phyloP scores from a whole-genome alignment of 2,329 filamentous ascomycete genomes.

The Tolypocladium amazonense region DNA sequence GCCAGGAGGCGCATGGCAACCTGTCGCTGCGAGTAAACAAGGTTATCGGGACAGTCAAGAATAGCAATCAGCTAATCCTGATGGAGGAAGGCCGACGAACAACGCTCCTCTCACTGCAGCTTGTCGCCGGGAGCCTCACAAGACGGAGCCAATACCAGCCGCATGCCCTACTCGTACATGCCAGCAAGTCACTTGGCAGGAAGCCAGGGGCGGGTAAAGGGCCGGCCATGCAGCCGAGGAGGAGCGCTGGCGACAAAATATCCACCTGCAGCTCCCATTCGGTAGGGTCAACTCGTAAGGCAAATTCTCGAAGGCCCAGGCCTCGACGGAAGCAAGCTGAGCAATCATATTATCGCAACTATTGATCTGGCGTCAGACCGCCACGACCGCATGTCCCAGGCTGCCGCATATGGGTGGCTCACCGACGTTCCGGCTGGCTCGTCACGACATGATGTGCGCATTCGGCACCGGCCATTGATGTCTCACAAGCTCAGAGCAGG shows the following conservation, averaged over 20 bases:
- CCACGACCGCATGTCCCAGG: not conserved
- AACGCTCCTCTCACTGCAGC: not conserved
- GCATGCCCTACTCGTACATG: not conserved
- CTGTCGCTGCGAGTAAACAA: not conserved
- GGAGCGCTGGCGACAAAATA: not conserved
- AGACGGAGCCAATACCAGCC: not conserved
- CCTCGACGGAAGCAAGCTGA: not conserved
- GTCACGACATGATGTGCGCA: not conserved
- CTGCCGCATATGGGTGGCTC: not conserved
- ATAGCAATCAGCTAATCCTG: conserved; percentile 10
- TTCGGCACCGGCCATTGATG: not conserved
- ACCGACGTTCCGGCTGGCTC: not conserved
- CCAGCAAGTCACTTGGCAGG: not conserved
- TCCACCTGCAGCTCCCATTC: not conserved
- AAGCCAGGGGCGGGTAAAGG: not conserved
- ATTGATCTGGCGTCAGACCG: not conserved
- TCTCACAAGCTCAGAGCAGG: not conserved
- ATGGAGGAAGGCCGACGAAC: conserved; percentile 2
- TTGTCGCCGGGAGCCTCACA: not conserved
- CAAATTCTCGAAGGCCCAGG: not conserved
- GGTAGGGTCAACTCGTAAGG: not conserved
- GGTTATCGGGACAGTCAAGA: conserved; percentile 1
- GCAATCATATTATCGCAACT: not conserved
- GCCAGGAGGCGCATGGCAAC: not conserved
- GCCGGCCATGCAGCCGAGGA: not conserved